phyloP scores from a whole-genome alignment of 1,284 basidiomycete genomes.

The Ceratobasidium sp. region DNA sequence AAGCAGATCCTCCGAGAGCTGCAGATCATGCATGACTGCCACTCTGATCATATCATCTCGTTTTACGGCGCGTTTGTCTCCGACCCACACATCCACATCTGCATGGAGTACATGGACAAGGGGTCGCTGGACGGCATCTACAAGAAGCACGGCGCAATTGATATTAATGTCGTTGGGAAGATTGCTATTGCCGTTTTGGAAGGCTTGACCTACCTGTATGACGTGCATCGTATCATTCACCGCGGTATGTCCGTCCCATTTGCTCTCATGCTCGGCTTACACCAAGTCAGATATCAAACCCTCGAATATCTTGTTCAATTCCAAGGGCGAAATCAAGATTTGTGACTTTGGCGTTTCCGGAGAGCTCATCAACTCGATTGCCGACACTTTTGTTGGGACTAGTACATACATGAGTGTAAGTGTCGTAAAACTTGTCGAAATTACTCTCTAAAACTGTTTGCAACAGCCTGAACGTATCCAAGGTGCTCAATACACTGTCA shows the following conservation, averaged over 20 bases:
- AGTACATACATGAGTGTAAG: conserved; percentile 99
- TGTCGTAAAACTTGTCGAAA: conserved; percentile 51
- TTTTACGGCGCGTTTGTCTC: conserved; percentile 97
- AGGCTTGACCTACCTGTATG: conserved; percentile 97
- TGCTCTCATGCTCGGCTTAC: conserved; percentile 6
- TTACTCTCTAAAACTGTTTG: conserved; percentile 32
- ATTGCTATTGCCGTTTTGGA: conserved; percentile 94
- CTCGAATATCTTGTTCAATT: conserved; percentile 96
- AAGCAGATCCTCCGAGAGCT: conserved; percentile 98
- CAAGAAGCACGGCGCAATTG: conserved; percentile 90
- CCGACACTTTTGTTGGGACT: conserved; percentile 98
- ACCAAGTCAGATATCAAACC: conserved; percentile 90
- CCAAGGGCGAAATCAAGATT: conserved; percentile 95
- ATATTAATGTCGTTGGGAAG: conserved; percentile 89
- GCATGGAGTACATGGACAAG: conserved; percentile 98
- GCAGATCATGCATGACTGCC: conserved; percentile 98
- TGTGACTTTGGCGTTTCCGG: conserved; percentile 99
- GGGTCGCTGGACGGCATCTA: conserved; percentile 93
- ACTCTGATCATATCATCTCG: conserved; percentile 92
- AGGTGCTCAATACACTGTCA: conserved; percentile 96
- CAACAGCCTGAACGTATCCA: conserved; percentile 96
- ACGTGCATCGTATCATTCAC: conserved; percentile 99
- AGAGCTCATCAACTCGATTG: conserved; percentile 98
- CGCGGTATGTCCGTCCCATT: conserved; percentile 72
- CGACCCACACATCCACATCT: conserved; percentile 98